phyloP scores from a whole-genome alignment of 805 yeast genomes.

The Pichia kluyveri region DNA sequence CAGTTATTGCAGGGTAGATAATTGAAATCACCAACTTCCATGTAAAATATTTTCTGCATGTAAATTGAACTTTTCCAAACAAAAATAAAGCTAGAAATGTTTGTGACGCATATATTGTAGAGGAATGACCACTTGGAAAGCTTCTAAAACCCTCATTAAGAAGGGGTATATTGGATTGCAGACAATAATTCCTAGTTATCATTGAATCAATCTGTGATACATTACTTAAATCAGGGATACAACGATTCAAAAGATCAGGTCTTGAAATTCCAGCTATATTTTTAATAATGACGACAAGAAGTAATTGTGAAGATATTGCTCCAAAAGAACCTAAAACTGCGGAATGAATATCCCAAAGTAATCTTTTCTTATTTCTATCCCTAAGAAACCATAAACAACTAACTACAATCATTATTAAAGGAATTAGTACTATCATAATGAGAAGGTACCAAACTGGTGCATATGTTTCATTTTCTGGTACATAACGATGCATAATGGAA shows the following conservation, averaged over 20 bases:
- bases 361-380: constrained; percentile 10
- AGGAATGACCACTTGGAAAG: constrained; percentile 52
- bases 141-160: constrained; percentile 46
- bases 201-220: constrained; percentile 25
- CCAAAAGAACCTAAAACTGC: constrained; percentile 30
- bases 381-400: constrained; percentile 14
- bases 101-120: constrained; percentile 41
- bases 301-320: constrained; percentile 29
- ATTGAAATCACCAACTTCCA: constrained; percentile 25
- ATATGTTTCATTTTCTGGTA: constrained; percentile 25
- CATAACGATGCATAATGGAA: constrained; percentile 26
- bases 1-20: constrained; percentile 27
- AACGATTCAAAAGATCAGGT: constrained; percentile 45
- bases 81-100: constrained; percentile 28
- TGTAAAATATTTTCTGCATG: constrained; percentile 29
- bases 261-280: constrained; percentile 38
- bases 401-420: constrained; percentile 23
- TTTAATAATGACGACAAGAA: constrained; percentile 36
- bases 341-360: constrained; percentile 34
- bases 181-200: constrained; percentile 39
- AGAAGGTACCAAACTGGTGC: constrained; percentile 27
- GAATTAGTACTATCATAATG: constrained; percentile 23
- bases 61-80: constrained; percentile 27
- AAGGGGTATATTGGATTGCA: constrained; percentile 25
- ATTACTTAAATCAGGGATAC: constrained; percentile 31